Percentiles rank a stretch among this genome's conserved stretches.
phyloP scores from a whole-genome alignment of 768 basidiomycete species.

The Melanogaster broomeanus region DNA sequence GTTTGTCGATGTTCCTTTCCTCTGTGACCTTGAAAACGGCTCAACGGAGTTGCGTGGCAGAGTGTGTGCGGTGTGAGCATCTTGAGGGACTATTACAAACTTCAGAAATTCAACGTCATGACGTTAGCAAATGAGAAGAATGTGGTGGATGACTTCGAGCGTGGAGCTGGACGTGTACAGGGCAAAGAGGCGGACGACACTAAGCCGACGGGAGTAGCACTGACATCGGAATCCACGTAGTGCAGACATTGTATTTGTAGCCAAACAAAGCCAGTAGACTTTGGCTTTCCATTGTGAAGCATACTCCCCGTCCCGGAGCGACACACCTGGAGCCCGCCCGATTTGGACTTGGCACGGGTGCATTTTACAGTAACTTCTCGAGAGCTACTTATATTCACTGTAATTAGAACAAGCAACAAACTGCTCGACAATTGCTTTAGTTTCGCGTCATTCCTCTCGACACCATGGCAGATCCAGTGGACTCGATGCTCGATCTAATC shows the following conservation, averaged over 20 bases:
- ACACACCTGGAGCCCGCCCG: too few species aligned
- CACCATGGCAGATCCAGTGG: conserved; percentile 74
- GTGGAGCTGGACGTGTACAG: conserved; percentile 35
- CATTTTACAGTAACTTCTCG: too few species aligned
- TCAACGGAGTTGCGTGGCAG: conserved; percentile 37
- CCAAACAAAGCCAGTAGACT: background rate
- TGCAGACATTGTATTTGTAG: background rate
- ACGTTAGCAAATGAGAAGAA: conserved; percentile 62
- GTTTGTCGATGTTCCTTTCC: conserved; percentile 37
- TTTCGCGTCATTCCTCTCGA: conserved; percentile 1
- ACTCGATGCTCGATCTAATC: conserved; percentile 95
- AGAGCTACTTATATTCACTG: too few species aligned
- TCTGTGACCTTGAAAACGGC: background rate
- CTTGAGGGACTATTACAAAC: conserved; percentile 67
- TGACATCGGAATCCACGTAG: background rate
- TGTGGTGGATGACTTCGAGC: conserved; percentile 33
- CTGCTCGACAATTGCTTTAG: background rate
- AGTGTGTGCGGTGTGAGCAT: conserved; percentile 76
- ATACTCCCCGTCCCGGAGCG: too few species aligned
- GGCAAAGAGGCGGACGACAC: conserved; percentile 12
- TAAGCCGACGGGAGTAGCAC: background rate
- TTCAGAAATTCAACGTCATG: conserved; percentile 80
- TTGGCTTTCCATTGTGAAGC: too few species aligned
- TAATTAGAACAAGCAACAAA: background rate
- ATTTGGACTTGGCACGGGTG: too few species aligned